Conservation (phyloP, 2,329 filamentous ascomycete species). For the Fusarium sp. region DNA sequence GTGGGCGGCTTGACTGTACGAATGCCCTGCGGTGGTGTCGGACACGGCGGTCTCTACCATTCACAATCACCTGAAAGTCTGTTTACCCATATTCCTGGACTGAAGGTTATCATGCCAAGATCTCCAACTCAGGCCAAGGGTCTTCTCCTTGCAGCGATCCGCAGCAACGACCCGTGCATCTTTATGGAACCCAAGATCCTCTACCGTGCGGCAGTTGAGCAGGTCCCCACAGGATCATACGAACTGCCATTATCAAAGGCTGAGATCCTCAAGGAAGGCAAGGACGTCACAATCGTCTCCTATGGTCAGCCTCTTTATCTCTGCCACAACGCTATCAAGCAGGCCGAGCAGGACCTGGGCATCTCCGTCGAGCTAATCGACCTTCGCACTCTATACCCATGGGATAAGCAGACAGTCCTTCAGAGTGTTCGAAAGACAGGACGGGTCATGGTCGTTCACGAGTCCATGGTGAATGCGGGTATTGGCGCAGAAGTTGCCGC, state of each 20-base stretch:
- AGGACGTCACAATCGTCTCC: slow-evolving; percentile 85
- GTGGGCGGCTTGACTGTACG: slow-evolving; percentile 87
- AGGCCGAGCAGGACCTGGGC: slow-evolving; percentile 81
- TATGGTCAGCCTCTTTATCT: slow-evolving; percentile 93
- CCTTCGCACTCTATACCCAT: slow-evolving; percentile 89
- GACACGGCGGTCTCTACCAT: slow-evolving; percentile 90
- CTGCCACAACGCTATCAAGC: slow-evolving; percentile 82
- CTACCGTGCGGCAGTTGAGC: slow-evolving; percentile 91
- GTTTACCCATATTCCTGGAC: slow-evolving; percentile 89
- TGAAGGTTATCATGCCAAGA: slow-evolving; percentile 88
- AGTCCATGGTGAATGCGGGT: slow-evolving; percentile 91
- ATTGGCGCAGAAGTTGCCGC: slow-evolving; percentile 92
- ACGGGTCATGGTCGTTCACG: slow-evolving; percentile 88
- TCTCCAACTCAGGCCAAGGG: slow-evolving; percentile 92
- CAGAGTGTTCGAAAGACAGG: slow-evolving; percentile 90
- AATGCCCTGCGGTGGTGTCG: slow-evolving; percentile 92
- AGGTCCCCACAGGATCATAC: slow-evolving; percentile 86
- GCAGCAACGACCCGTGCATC: slow-evolving; percentile 87
- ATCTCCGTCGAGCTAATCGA: slow-evolving; percentile 88
- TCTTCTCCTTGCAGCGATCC: slow-evolving; percentile 81
- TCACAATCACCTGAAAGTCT: slow-evolving; percentile 90
- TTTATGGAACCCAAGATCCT: slow-evolving; percentile 97
- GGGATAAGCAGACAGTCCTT: slow-evolving; percentile 87
- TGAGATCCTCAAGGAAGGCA: slow-evolving; percentile 85
- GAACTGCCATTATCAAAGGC: slow-evolving; percentile 89